Evolutionary conservation across 805 yeast genomes (phyloP), one percentile per base, ranked within the genome.

Genomic region (Cyberlindnera mycetangii): DNA sequence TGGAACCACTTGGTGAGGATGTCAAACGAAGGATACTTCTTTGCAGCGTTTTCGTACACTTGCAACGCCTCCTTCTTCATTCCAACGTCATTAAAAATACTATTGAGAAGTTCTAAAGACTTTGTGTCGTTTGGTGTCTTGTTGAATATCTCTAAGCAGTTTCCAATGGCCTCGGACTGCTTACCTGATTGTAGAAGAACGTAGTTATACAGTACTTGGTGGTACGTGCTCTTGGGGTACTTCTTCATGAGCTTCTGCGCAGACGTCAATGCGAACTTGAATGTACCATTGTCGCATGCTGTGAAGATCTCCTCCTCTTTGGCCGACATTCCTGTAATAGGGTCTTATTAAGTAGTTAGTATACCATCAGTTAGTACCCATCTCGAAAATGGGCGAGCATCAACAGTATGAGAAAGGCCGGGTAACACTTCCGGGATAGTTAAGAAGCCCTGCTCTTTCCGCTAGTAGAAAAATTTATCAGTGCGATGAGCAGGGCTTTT

Each of bases 1-100:
- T 70, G 70, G 57, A 81, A 81, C 89, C 92, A 86, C 27, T 67
- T 68, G 35, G 69, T 62, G 7, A 77, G 63, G 25, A 77, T 59
- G 9, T 68, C 69, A 35, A 70, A 64, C 5, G 73, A 69, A 4
- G 84, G 81, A 51, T 77, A 80, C 56, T 75, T 78, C 56, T 76
- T 75, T 34, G 76, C 71, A 3, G 82, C 81, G 43, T 68, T 73
- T 48, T 82, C 89, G 56, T 75, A 83, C 0, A 78, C 71, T 38
- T 66, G 70, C 16, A 66, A 54, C 3, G 79, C 73, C 42, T 76
- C 79, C 0, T 60, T 61, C 12, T 58, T 58, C 31, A 53, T 59
- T 1, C 68, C 70, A n/a, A 67, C 59, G 15, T 65, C 60, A 4
- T 61, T 51, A 55, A 76, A 79, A 20, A 79, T 69, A 1, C 64